Conservation (phyloP, 2,329 filamentous ascomycete genomes). For the Fusarium protoensiforme region DNA sequence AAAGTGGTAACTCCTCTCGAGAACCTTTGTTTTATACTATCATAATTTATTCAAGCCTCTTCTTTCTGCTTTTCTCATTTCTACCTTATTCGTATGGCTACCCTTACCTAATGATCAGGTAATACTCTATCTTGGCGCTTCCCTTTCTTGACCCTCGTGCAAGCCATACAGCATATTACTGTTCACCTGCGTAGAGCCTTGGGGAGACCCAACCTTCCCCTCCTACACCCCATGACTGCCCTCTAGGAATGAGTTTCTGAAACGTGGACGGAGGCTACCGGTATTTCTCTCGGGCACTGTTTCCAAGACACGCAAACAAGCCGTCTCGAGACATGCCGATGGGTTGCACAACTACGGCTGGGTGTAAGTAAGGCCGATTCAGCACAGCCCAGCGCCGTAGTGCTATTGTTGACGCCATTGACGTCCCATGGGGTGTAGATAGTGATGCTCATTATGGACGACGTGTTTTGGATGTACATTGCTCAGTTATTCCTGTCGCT, state of each 20-base stretch:
- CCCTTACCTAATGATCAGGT: no score
- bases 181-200: not conserved
- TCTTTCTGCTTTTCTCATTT: not conserved
- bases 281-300: not conserved
- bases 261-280: not conserved
- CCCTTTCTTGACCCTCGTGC: not conserved
- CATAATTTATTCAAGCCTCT: not conserved
- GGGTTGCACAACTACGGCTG: not conserved
- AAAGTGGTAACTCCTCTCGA: not conserved
- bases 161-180: not conserved
- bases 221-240: not conserved
- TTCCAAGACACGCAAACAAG: not conserved
- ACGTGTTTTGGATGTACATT: not conserved
- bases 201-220: not conserved
- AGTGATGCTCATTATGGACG: accelerated
- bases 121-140: not conserved
- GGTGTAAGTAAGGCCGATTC: not conserved
- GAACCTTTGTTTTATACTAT: not conserved
- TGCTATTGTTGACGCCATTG: not conserved
- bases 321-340: not conserved
- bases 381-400: not conserved
- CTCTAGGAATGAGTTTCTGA: not conserved
- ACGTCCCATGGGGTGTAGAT: not conserved
- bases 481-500: not conserved
- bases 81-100: not conserved